Evolutionary conservation across 1,139 yeast species (phyloP).

Genomic region (Yamadazyma songkhlaensis): DNA sequence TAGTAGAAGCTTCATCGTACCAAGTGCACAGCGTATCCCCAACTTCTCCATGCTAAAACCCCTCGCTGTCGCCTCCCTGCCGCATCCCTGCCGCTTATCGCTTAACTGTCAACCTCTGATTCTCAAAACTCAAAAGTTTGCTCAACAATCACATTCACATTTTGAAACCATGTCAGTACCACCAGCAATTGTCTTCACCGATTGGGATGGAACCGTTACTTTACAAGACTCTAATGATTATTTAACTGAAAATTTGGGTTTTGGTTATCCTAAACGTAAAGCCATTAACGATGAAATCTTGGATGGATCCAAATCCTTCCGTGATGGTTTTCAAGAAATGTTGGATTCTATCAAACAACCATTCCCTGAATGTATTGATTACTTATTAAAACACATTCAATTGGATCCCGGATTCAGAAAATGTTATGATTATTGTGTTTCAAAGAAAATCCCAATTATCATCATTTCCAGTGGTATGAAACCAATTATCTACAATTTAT

Average conservation of each 20-base stretch:
- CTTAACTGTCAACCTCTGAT: too few relatives aligned
- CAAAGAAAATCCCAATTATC: constrained; percentile 69
- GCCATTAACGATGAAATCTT: constrained; percentile 71
- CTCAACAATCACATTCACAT: background rate
- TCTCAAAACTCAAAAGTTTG: background rate
- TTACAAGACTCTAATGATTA: constrained; percentile 86
- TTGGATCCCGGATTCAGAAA: constrained; percentile 89
- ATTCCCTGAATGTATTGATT: constrained; percentile 77
- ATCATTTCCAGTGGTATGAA: constrained; percentile 91
- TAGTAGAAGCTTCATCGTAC: too few relatives aligned
- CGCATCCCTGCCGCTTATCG: too few relatives aligned
- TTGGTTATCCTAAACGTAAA: constrained; percentile 68
- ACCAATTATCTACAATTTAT: constrained; percentile 79
- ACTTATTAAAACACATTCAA: constrained; percentile 55
- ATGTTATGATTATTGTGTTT: constrained; percentile 77
- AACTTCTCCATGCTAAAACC: too few relatives aligned
- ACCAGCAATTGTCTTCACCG: constrained; percentile 84
- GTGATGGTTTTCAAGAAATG: constrained; percentile 85
- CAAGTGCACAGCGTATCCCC: too few relatives aligned
- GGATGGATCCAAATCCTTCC: constrained; percentile 64
- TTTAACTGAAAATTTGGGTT: constrained; percentile 84
- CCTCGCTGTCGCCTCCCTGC: too few relatives aligned
- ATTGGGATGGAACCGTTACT: constrained; percentile 97
- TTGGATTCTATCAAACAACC: constrained; percentile 74
- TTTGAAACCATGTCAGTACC: constrained; percentile 9